Conservation (phyloP, 257 asterid species). For the Fraxinus pennsylvanica region DNA sequence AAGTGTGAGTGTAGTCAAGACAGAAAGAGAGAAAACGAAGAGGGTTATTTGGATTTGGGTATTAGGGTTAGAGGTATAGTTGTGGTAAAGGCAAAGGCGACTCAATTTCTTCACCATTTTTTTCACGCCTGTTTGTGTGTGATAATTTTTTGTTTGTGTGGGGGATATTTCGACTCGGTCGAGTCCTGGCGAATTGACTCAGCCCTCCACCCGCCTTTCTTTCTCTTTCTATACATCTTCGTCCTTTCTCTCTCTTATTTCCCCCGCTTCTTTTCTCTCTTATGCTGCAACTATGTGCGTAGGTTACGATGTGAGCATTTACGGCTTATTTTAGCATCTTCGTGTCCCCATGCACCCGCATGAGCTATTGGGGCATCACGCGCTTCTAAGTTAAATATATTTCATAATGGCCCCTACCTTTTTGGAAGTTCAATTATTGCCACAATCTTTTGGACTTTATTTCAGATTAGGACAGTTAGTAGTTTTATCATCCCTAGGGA, state of each 20-base stretch:
- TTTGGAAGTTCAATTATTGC: not conserved
- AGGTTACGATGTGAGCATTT: constrained; percentile 27
- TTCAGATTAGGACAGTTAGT: not conserved
- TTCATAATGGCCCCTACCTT: not conserved
- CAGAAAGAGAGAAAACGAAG: constrained; percentile 15
- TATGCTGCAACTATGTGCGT: constrained; percentile 62
- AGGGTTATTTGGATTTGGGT: constrained; percentile 38
- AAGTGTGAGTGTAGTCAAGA: constrained; percentile 27
- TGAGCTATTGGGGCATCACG: not conserved
- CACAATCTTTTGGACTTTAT: not conserved
- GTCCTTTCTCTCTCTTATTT: constrained; percentile 22
- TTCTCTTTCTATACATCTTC: constrained; percentile 4
- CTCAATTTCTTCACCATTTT: constrained; percentile 79
- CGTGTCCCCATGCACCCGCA: constrained; percentile 25
- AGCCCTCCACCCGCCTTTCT: constrained; percentile 16
- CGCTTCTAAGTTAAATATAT: not conserved
- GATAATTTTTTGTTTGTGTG: constrained; percentile 26
- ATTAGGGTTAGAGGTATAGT: constrained; percentile 55
- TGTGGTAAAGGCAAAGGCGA: constrained; percentile 53
- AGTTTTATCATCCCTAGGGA: no score
- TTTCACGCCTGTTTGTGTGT: constrained; percentile 51
- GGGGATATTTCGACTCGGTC: constrained; percentile 39
- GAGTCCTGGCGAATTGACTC: constrained; percentile 54
- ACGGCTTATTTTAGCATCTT: constrained; percentile 35
- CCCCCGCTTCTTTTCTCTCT: constrained; percentile 20